Conservation (phyloP, 768 basidiomycete species). For the Lactarius trivialis region DNA sequence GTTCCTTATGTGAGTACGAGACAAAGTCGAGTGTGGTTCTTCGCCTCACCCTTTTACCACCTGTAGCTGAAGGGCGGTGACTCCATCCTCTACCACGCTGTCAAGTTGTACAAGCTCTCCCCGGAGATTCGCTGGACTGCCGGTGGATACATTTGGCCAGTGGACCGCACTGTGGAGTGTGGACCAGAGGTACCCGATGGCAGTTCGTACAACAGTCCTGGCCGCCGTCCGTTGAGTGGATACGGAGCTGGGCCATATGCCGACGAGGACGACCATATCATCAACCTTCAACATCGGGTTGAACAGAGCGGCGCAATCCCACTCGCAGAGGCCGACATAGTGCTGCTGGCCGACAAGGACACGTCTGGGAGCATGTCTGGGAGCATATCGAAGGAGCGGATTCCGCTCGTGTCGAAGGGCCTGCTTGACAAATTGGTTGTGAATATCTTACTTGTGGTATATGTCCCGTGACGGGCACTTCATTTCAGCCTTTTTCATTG, state of each 20-base stretch:
- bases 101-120: conserved; percentile 67
- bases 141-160: conserved; percentile 77
- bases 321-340: conserved; percentile 56
- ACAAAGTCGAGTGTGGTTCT: background rate
- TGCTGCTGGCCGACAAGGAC: conserved; percentile 49
- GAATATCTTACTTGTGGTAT: conserved; percentile 68
- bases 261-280: conserved; percentile 28
- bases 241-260: conserved; percentile 39
- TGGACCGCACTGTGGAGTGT: conserved; percentile 62
- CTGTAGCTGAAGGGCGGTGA: conserved; percentile 71
- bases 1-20: conserved; percentile 55
- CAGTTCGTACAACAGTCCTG: conserved; percentile 25
- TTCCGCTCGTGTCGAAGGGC: conserved; percentile 59
- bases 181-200: conserved; percentile 38
- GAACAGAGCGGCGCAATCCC: conserved; percentile 64
- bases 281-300: conserved; percentile 45
- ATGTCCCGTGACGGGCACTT: conserved; percentile 44
- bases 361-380: conserved; percentile 37
- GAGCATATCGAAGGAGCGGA: conserved; percentile 54
- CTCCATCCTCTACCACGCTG: conserved; percentile 64
- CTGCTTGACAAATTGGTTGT: conserved; percentile 69
- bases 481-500: background rate
- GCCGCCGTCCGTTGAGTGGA: conserved; percentile 41
- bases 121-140: conserved; percentile 78
- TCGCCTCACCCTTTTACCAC: background rate